Evolutionary conservation across 352 stramenopile species (phyloP).

Genomic region (Pythium sukuiense): DNA sequence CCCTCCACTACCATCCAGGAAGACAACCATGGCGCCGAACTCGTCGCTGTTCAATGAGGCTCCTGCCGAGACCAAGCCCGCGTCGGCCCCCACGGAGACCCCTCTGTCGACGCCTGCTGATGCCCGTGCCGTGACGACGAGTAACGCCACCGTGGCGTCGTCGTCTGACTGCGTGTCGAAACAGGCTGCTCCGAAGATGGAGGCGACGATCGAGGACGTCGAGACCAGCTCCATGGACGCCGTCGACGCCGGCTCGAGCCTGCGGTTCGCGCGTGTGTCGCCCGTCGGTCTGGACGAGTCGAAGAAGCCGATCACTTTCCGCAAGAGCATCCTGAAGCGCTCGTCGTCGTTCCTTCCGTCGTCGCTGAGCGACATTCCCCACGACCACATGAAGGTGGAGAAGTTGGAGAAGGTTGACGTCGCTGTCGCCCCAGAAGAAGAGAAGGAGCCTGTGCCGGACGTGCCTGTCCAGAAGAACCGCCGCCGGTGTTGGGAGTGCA

Average conservation of each 20-base stretch:
- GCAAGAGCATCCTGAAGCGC: conserved; percentile 76
- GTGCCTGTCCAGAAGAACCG: conserved; percentile 82
- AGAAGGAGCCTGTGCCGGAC: conserved; percentile 19
- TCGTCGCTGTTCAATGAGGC: conserved; percentile 68
- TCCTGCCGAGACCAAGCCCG: conserved; percentile 36
- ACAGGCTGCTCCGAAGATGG: conserved; percentile 32
- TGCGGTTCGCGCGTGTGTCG: conserved; percentile 45
- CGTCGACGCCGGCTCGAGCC: conserved; percentile 10
- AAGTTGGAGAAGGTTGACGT: conserved; percentile 22
- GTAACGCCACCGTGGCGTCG: conserved; percentile 25
- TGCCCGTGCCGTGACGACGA: conserved; percentile 29
- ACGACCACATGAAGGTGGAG: conserved; percentile 18
- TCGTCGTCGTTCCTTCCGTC: conserved; percentile 51
- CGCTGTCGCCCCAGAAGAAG: background rate
- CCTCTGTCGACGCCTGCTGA: conserved; percentile 33
- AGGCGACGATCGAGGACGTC: conserved; percentile 24
- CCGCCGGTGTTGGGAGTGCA: conserved; percentile 87
- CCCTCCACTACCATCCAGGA: background rate
- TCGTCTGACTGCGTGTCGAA: conserved; percentile 32
- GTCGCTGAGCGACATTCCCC: conserved; percentile 18
- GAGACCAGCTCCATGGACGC: conserved; percentile 15
- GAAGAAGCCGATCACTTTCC: conserved; percentile 49
- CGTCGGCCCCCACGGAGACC: conserved; percentile 40
- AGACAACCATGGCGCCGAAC: conserved; percentile 52
- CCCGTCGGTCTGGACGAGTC: conserved; percentile 48